A percentile compares a stretch with the other conserved stretches of the same genome.
Evolutionary conservation across 169 alveolate species (phyloP).

Genomic region (Sarcocystis neurona): DNA sequence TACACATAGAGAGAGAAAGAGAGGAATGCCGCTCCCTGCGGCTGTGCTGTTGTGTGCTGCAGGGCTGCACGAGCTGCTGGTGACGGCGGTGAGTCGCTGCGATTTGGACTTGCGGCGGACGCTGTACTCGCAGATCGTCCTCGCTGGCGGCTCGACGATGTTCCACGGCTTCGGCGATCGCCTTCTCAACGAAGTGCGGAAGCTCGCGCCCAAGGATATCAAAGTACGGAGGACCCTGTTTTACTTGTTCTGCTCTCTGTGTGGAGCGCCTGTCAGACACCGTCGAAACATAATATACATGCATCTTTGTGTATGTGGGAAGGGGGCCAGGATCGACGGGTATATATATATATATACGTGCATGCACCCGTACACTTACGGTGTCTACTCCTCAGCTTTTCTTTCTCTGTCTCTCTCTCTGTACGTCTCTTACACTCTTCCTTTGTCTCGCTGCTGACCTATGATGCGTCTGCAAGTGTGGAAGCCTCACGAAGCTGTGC

Average conservation of each 20-base stretch:
- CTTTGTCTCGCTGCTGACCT: not conserved
- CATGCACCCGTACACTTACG: not conserved
- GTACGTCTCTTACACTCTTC: not conserved
- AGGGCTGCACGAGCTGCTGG: conserved; percentile 72
- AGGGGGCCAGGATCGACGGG: not conserved
- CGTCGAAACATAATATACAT: no score
- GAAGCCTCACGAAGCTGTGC: no score
- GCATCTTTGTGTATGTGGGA: not conserved
- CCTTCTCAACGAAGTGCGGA: conserved; percentile 72
- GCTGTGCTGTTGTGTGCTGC: conserved; percentile 11
- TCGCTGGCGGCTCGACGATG: conserved; percentile 46
- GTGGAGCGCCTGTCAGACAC: no score
- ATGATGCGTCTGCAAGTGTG: no score
- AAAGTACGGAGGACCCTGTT: conserved; percentile 29
- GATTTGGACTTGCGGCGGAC: conserved; percentile 80
- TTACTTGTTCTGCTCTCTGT: not conserved
- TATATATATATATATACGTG: not conserved
- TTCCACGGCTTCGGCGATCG: conserved; percentile 74
- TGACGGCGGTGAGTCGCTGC: conserved; percentile 73
- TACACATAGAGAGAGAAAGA: not conserved
- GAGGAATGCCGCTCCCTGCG: not conserved
- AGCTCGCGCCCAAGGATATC: conserved; percentile 77
- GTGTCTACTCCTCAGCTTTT: not conserved
- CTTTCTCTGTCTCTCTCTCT: not conserved
- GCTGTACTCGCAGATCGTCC: conserved; percentile 76